phyloP scores from a whole-genome alignment of 2,329 filamentous ascomycete genomes.

The Cercospora sp. region DNA sequence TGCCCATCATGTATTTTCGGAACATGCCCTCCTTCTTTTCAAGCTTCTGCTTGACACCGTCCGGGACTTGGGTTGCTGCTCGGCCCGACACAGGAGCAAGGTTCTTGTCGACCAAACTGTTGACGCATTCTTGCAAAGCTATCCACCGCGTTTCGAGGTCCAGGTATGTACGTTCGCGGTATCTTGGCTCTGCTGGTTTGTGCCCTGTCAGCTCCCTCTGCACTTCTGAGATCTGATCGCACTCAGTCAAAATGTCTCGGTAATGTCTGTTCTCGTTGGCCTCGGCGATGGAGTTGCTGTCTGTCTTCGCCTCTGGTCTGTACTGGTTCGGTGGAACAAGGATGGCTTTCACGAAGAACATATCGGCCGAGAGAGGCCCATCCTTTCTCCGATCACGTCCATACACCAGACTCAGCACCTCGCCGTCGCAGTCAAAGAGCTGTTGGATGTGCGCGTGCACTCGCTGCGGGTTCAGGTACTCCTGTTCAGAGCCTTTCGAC shows the following conservation, averaged over 20 bases:
- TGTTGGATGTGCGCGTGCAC: constrained; percentile 75
- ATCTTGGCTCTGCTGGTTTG: constrained; percentile 42
- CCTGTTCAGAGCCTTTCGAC: constrained; percentile 56
- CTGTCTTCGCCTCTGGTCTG: constrained; percentile 81
- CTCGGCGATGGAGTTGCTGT: constrained; percentile 79
- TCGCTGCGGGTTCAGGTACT: constrained; percentile 80
- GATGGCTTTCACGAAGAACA: constrained; percentile 89
- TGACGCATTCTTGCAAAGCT: constrained; percentile 83
- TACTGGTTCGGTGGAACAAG: constrained; percentile 91
- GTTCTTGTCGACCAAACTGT: constrained; percentile 87
- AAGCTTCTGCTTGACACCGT: constrained; percentile 95
- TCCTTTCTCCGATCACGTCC: constrained; percentile 28
- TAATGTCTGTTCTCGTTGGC: constrained; percentile 86
- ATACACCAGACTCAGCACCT: constrained; percentile 83
- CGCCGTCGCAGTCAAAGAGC: constrained; percentile 83
- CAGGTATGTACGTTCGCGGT: constrained; percentile 63
- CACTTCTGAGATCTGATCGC: constrained; percentile 71
- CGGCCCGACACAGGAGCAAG: constrained; percentile 79
- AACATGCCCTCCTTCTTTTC: constrained; percentile 99
- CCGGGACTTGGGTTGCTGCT: constrained; percentile 76
- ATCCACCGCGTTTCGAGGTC: constrained; percentile 82
- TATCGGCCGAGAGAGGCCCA: constrained; percentile 55
- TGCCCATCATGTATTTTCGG: constrained; percentile 99
- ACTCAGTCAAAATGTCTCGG: constrained; percentile 76
- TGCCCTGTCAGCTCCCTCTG: constrained; percentile 63